A percentile compares a stretch with the other conserved stretches of the same genome.
These are phyloP conservation scores for Pezicula rhizophila DNA, from an alignment of 2,329 filamentous ascomycete genomes.

Conservation along the genomic window DNA sequence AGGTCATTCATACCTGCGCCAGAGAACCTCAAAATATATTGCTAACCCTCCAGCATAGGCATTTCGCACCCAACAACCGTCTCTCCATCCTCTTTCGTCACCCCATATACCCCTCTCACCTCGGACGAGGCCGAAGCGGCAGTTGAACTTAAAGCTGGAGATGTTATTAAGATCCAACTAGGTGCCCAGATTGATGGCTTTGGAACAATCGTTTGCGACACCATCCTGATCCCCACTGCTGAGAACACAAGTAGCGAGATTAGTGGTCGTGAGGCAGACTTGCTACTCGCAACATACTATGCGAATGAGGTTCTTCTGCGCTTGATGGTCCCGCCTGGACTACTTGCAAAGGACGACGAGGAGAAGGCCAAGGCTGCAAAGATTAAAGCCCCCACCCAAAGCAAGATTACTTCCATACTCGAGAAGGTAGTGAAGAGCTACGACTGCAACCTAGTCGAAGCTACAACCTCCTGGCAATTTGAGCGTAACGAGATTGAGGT, in stretches of 20 bases:
- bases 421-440: constrained; percentile 91
- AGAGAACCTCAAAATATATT: constrained; percentile 6
- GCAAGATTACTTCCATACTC: constrained; percentile 78
- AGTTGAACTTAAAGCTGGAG: constrained; percentile 72
- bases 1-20: constrained; percentile 42
- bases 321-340: constrained; percentile 84
- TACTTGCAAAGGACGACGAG: constrained; percentile 79
- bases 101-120: constrained; percentile 88
- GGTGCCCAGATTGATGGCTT: constrained; percentile 98
- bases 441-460: constrained; percentile 90
- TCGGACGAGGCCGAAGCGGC: constrained; percentile 82
- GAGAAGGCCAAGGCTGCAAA: constrained; percentile 88
- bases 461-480: constrained; percentile 96
- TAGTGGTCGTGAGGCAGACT: constrained; percentile 74
- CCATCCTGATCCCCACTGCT: constrained; percentile 64
- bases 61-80: constrained; percentile 92
- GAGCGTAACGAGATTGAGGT: constrained; percentile 97
- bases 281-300: constrained; percentile 87
- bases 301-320: constrained; percentile 91
- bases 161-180: constrained; percentile 96
- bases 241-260: constrained; percentile 58
- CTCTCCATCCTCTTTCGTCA: constrained; percentile 89
- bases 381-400: constrained; percentile 76
- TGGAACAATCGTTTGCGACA: constrained; percentile 92
- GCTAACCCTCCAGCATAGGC: constrained; percentile 43